These are phyloP conservation scores for Rachicladosporium sp. DNA, from an alignment of 2,329 filamentous ascomycete species.

Conservation along the genomic window DNA sequence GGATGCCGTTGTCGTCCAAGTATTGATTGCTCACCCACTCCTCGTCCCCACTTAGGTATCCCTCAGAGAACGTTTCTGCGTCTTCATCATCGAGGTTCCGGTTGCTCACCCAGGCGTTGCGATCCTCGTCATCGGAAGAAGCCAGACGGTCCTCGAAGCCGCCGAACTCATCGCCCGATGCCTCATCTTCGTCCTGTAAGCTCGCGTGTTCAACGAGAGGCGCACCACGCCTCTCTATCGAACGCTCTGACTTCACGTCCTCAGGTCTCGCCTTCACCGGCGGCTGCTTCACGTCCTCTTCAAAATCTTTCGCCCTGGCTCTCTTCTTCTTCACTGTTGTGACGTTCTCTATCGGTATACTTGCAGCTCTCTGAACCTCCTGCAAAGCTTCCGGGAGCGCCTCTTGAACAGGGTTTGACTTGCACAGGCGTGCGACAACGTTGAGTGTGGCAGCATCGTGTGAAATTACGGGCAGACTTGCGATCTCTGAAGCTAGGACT, in stretches of 20 bases:
- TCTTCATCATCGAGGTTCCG: constrained; percentile 13
- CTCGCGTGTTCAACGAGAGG: background rate
- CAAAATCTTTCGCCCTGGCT: constrained; percentile 12
- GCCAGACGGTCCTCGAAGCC: constrained; percentile 29
- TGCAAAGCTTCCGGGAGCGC: constrained; percentile 36
- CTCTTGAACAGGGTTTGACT: constrained; percentile 46
- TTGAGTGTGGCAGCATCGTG: constrained; percentile 40
- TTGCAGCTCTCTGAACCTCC: constrained; percentile 30
- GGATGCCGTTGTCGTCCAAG: too few species aligned
- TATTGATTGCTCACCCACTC: too few species aligned
- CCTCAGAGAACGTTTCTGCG: background rate
- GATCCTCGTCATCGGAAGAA: constrained; percentile 22
- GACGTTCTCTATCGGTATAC: constrained; percentile 13
- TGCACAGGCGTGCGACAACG: constrained; percentile 47
- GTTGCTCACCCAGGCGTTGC: constrained; percentile 16
- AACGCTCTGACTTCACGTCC: constrained; percentile 5
- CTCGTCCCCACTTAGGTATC: too few species aligned
- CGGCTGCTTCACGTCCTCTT: too few species aligned
- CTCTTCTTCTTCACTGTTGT: constrained; percentile 12
- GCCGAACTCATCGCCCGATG: constrained; percentile 23
- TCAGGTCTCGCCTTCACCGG: too few species aligned
- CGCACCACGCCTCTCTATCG: too few species aligned
- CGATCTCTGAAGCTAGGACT: constrained; percentile 31
- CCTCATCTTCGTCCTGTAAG: constrained; percentile 6
- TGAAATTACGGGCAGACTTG: constrained; percentile 27